Evolutionary conservation across 73 alveolate genomes (phyloP).

Genomic region (Blepharisma stoltei): DNA sequence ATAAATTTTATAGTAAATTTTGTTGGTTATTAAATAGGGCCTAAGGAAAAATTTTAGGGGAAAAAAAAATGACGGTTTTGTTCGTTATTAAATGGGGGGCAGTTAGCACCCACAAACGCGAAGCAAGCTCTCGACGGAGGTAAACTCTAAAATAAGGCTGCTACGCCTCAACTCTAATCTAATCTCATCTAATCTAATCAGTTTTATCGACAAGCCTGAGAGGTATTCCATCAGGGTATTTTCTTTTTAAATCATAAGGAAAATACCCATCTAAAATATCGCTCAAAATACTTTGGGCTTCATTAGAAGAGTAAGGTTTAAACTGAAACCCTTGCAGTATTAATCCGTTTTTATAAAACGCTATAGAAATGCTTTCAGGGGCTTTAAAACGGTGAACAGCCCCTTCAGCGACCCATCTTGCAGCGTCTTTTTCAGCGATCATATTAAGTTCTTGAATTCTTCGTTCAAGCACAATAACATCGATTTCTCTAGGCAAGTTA

Average conservation of each 20-base stretch:
- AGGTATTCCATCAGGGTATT: slow-evolving; percentile 92
- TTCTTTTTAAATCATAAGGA: slow-evolving; percentile 83
- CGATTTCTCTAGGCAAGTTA: slow-evolving; percentile 79
- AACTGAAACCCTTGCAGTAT: slow-evolving; percentile 81
- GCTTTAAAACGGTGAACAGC: slow-evolving; percentile 66
- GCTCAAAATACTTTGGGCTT: slow-evolving; percentile 70
- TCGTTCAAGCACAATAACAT: slow-evolving; percentile 69
- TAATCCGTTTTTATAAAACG: slow-evolving; percentile 86
- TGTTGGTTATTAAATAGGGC: no score
- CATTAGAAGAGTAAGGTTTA: slow-evolving; percentile 76
- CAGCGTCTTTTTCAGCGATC: slow-evolving; percentile 75
- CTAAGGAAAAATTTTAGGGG: no score
- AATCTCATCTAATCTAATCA: no score
- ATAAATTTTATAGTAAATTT: no score
- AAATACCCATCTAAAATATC: slow-evolving; percentile 91
- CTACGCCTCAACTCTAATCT: slow-evolving; percentile 6
- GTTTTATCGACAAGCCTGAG: slow-evolving; percentile 67
- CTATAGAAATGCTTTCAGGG: slow-evolving; percentile 61
- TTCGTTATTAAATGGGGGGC: no score
- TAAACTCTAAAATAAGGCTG: slow-evolving; percentile 36
- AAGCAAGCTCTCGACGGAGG: not conserved
- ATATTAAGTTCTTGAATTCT: slow-evolving; percentile 87
- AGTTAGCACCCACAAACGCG: not conserved
- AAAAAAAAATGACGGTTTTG: no score
- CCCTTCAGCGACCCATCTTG: slow-evolving; percentile 72